Base-by-base conservation (phyloP, 208 protist species). In the Willaertia magna region DNA sequence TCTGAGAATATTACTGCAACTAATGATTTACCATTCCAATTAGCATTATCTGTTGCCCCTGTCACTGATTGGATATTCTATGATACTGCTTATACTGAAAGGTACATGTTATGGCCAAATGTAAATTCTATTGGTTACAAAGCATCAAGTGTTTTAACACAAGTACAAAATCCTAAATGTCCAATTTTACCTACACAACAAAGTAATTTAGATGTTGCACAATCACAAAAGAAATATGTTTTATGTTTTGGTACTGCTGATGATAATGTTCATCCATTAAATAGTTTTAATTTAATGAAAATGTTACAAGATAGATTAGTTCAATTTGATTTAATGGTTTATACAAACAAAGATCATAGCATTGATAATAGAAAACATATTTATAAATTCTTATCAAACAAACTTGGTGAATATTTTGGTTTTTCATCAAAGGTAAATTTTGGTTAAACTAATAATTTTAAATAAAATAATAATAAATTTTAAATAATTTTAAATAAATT, bases 41-140 rank as follows among this genome's bases (percentile, higher is more conserved):
- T 46, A 12, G 79, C 39, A 14, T 0, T 84, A 1, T 18, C 14
- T 12, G 79, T 67, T 67, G 79, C 85, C 14, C 85, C 85, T 42
- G 85, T 87, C 1, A 83, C 85, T 1, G 85, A 87, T 74, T 87
- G 85, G 85, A 61, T 0, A 20, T 87, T 61, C 9, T 87, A 87
- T 74, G 85, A 87, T 20, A 47, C 76, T 55, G 61, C 43, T 14
- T 87, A 87, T 22, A 87, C 85, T 12, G 85, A 87, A 48, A 42
- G 85, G 47, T 87, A 87, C 20, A 87, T 87, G 85, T 18, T 39
- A 16, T 46, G 34, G 34, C 85, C 85, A 61, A 3, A 14, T 9
- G 42, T 74, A 0, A 87, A 87, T 85, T 43, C 74, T 14, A 4
- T 12, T 74, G 85, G 85, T 26, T 87, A 87, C 61, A 39, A 47